Conservation (phyloP, 1,139 yeast genomes). For the Candida glucosophila region DNA sequence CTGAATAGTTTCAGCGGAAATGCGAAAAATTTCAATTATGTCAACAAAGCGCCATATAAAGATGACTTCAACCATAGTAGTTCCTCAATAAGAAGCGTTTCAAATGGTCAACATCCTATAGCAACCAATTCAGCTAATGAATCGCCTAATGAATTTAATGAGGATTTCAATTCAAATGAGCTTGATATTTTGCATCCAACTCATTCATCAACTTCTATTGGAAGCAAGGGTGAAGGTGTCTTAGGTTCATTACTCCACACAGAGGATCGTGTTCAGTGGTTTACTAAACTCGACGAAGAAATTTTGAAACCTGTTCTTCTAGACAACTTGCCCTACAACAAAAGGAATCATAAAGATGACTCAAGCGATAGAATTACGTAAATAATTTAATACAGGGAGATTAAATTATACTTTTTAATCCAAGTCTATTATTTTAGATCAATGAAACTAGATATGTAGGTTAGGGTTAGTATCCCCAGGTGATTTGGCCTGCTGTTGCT, state of each 20-base stretch:
- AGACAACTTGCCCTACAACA: conserved; percentile 38
- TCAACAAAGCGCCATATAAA: conserved; percentile 18
- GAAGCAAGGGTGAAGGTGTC: conserved; percentile 17
- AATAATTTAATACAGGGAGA: too few species aligned
- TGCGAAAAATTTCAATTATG: conserved; percentile 5
- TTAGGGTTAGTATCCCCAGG: too few species aligned
- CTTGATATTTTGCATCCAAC: conserved; percentile 27
- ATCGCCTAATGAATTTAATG: conserved; percentile 23
- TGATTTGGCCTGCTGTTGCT: conserved; percentile 21
- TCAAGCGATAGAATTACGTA: conserved; percentile 1
- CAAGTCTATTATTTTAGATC: too few species aligned
- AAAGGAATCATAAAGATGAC: too few species aligned
- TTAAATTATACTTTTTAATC: too few species aligned
- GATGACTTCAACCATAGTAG: conserved; percentile 19
- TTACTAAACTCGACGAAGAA: conserved; percentile 85
- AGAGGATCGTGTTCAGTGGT: conserved; percentile 85
- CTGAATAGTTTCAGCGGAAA: too few species aligned
- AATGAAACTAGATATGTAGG: too few species aligned
- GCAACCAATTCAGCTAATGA: conserved; percentile 7
- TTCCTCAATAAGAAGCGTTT: not conserved
- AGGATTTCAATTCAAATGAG: conserved; percentile 28
- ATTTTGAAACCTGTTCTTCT: conserved; percentile 92
- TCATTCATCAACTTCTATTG: conserved; percentile 4
- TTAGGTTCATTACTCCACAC: conserved; percentile 42
- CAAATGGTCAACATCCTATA: too few species aligned